Base-by-base conservation (phyloP, 371 early-diverging fungal species). In the Syncephalis plumigaleata region DNA sequence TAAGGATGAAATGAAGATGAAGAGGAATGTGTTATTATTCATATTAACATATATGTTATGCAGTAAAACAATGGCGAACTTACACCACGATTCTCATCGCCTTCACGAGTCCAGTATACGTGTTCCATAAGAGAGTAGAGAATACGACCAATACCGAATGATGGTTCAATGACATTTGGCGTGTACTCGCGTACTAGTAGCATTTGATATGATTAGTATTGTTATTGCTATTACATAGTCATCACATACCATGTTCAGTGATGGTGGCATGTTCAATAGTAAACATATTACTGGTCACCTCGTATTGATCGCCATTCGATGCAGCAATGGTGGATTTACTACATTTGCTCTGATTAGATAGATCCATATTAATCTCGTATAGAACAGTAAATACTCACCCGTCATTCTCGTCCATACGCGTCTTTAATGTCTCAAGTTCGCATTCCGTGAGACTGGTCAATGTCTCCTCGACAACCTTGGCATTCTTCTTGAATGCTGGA, bases 81-180 rank as follows among this genome's bases (percentile, higher is more conserved):
- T 51, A 63, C 66, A 27, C 64, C 65, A 52, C 98, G 84, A 50
- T 81, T 73, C 63, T 91, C 96, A 55, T 91, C 93, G 17, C 70
- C 88, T 46, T 85, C 86, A 53, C 98, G 87, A 15, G 73, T 70
- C 74, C 78, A 94, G 77, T 81, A 99, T 50, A 79, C 72, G 65
- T 99, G 99, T 70, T 99, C 99, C 53, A 98, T 65, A 26, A 98
- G 80, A 31, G 92, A 77, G 67, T 98, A 97, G 45, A 99, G 70
- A 53, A 99, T 98, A 59, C 99, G 92, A 50, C 98, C 98, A 54
- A 99, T 85, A 71, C 99, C 99, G 68, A 99, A 99, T 22, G 98
- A 98, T 38, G 99, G 99, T 67, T 99, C 99, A 60, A 99, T 98
- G 57, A 99, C 99, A 59, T 87, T 91, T 38, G 99, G 99, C 9